Base-by-base conservation (phyloP, 495 filamentous ascomycete species). In the Penicillium ochrochloron region DNA sequence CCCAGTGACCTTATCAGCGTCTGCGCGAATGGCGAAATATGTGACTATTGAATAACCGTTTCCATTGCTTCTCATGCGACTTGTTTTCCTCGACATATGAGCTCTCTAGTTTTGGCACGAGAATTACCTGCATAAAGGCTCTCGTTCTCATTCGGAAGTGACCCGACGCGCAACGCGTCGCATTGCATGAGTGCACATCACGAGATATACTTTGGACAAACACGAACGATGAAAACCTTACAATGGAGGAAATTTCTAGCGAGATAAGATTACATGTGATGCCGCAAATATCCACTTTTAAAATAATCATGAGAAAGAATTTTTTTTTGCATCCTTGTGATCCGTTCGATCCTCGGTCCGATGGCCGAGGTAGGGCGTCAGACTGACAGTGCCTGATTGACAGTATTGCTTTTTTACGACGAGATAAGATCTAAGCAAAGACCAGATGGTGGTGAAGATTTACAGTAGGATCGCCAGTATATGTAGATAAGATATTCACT, bases 111-210 rank as follows among this genome's bases (percentile, higher is more conserved):
- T 21, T 27, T 31, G 7, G 0, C n/a, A 35, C 1, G 33, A 33
- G 19, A 21, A 56, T 37, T 56, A 37, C 33, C 29, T 21, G 37
- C 53, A 21, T 56, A 31, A 37, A 5, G 1, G 23, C 33, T 31
- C 53, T 56, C 53, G 53, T 56, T 56, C 29, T 54, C 33, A 52
- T 44, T 46, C 14, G 54, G 15, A 44, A 52, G 31, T n/a, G n/a
- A 52, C 57, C 53, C 21, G 33, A 51, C 46, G 53, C 33, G 54
- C 29, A 35, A 39, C 31, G 54, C 35, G 8, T 9, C 5, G 39
- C 19, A 33, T 50, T 19, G 39, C 33, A 56, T 37, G 52, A 11
- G 31, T 37, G 53, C 31, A 31, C n/a, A 27, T 31, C 25, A 52
- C 7, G 21, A 37, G 1, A 10, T 37, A 2, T 14, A n/a, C 39